phyloP scores from a whole-genome alignment of 176 grass and related monocot species.

The Poa pratensis region DNA sequence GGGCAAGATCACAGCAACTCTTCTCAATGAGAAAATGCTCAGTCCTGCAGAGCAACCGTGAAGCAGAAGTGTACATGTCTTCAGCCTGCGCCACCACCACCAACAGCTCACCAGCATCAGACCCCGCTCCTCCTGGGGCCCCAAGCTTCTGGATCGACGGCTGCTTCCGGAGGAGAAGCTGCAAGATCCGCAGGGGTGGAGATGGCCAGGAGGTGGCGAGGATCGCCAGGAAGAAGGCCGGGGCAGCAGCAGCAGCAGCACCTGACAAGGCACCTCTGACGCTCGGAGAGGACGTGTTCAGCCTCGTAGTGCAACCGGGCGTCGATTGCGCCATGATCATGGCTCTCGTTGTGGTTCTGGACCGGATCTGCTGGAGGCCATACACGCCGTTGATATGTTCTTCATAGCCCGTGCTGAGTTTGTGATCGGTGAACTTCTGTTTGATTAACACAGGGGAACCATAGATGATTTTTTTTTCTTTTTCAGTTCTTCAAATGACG shows the following conservation, averaged over 20 bases:
- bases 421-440: neutral
- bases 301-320: conserved; percentile 51
- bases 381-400: conserved; percentile 58
- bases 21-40: conserved; percentile 55
- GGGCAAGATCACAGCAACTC: conserved; percentile 36
- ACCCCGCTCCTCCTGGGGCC: neutral
- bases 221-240: conserved; percentile 56
- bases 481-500: conserved; percentile 2
- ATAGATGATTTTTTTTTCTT: neutral
- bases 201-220: conserved; percentile 70
- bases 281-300: conserved; percentile 85
- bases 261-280: neutral
- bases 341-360: conserved; percentile 77
- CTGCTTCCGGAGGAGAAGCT: conserved; percentile 77
- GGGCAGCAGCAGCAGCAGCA: neutral
- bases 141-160: conserved; percentile 62
- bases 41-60: conserved; percentile 42
- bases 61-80: conserved; percentile 60
- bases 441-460: neutral
- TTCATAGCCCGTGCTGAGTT: conserved; percentile 16
- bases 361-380: conserved; percentile 67
- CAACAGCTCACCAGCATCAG: neutral
- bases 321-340: conserved; percentile 62
- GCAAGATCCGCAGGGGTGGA: conserved; percentile 51
- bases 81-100: neutral